Conservation (phyloP, 495 filamentous ascomycete species). For the Neurospora cerealis region DNA sequence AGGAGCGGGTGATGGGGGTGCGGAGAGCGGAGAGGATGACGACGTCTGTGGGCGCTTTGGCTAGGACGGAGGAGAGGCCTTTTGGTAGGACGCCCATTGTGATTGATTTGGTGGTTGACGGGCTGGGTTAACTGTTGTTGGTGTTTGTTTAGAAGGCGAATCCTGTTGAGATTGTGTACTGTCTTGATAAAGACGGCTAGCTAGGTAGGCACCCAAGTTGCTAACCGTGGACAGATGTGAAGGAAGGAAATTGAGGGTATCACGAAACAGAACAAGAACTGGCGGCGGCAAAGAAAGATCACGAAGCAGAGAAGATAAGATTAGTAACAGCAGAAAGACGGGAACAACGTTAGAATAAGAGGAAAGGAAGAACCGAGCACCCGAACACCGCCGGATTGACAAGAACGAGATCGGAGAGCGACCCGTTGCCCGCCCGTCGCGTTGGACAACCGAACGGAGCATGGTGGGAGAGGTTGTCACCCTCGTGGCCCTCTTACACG, state of each 20-base stretch:
- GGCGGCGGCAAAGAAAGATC: neutral
- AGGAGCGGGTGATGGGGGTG: constrained; percentile 72
- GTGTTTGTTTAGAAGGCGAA: neutral
- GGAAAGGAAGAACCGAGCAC: neutral
- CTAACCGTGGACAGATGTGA: neutral
- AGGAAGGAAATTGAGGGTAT: neutral
- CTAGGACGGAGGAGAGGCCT: constrained; percentile 66
- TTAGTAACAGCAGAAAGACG: neutral
- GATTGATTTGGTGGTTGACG: neutral
- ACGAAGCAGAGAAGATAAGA: neutral
- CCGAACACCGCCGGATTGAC: neutral
- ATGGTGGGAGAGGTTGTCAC: neutral
- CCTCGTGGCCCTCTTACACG: neutral
- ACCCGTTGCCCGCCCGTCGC: neutral
- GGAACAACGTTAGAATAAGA: neutral
- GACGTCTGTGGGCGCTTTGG: constrained; percentile 70
- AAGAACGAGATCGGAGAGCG: neutral
- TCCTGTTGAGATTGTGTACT: neutral
- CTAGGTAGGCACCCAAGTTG: too few relatives aligned
- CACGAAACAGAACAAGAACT: neutral
- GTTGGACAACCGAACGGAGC: neutral
- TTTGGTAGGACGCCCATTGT: constrained; percentile 27
- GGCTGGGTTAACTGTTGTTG: neutral
- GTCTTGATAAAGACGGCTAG: too few relatives aligned
- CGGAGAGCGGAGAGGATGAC: constrained; percentile 84